Percentiles rank a stretch among this genome's conserved stretches.
Evolutionary conservation across 495 filamentous ascomycete species (phyloP).

Genomic region (Penicillium roqueforti): DNA sequence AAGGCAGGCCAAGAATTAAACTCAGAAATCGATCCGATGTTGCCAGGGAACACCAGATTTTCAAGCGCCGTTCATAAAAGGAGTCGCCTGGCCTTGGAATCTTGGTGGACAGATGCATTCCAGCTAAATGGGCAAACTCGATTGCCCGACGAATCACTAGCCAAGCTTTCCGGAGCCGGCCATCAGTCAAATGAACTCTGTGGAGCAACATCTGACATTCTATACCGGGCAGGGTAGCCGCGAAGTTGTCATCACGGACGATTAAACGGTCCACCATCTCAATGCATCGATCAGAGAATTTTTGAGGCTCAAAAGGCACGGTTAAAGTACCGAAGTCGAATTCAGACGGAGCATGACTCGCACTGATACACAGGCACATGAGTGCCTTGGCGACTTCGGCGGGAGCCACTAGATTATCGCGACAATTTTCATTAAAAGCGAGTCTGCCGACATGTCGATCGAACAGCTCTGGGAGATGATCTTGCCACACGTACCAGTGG

Average conservation of each 20-base stretch:
- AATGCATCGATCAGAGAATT: slow-evolving; percentile 32
- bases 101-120: slow-evolving; percentile 35
- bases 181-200: slow-evolving; percentile 46
- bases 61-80: slow-evolving; percentile 27
- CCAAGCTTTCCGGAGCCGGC: slow-evolving; percentile 52
- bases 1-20: slow-evolving; percentile 50
- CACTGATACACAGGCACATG: slow-evolving; percentile 32
- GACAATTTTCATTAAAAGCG: background rate
- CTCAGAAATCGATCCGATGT: slow-evolving; percentile 42
- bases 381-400: slow-evolving; percentile 35
- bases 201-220: slow-evolving; percentile 45
- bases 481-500: slow-evolving; percentile 30
- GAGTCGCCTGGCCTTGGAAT: slow-evolving; percentile 17
- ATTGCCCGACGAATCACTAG: slow-evolving; percentile 43
- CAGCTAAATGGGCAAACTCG: slow-evolving; percentile 46
- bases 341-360: slow-evolving; percentile 28
- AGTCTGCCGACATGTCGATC: slow-evolving; percentile 6
- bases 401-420: slow-evolving; percentile 20
- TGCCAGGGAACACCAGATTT: slow-evolving; percentile 45
- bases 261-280: slow-evolving; percentile 39
- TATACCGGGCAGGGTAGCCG: slow-evolving; percentile 47
- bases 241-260: slow-evolving; percentile 45
- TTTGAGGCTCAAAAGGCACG: slow-evolving; percentile 22
- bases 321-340: slow-evolving; percentile 24
- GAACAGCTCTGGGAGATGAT: slow-evolving; percentile 25